Evolutionary conservation across 495 filamentous ascomycete genomes (phyloP), one percentile per base, ranked within the genome.

Genomic region (Hapsidospora chrysogenum): DNA sequence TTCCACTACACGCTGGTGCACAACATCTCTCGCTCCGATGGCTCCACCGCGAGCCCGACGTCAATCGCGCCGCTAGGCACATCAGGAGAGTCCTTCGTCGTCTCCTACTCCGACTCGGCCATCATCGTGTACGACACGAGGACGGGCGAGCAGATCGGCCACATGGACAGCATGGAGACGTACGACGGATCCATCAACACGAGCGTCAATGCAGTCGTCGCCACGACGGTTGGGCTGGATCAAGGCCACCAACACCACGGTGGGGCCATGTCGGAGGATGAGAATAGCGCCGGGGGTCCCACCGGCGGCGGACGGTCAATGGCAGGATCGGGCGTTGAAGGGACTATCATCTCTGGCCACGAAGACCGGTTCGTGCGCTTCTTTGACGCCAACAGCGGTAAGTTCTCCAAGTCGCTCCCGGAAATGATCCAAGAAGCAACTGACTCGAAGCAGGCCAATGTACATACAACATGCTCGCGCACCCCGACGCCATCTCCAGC

Each of bases 311-410:
- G 75, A 41, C 56, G 54, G 7, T 54, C 61, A 2, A 59, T 56
- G 52, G 54, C 52, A n/a, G 57, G 63, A 8, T 77, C 71, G 16
- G 86, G 81, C 16, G 74, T 93, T 2, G 85, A 94, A 45, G 92
- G 89, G 5, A 77, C 87, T 26, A 76, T 97, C 25, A 92, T 96
- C 42, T 89, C 76, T 33, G 89, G 89, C 43, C 85, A 96, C 50
- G 89, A 97, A 54, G 89, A 97, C 59, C 72, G 77, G 44, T 94
- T 80, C 48, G 85, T 97, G 42, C 66, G 89, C 42, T 92, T 97
- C 65, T 97, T 92, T 46, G 89, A 97, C 64, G 89, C 89, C 16
- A 96, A 96, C 49, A 93, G 82, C 57, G 89, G 89, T 96, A 74
- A 54, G 84, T 76, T 45, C 14, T 33, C 23, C 10, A n/a, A n/a